phyloP scores from a whole-genome alignment of 257 asterid species.

The Lycium barbarum region DNA sequence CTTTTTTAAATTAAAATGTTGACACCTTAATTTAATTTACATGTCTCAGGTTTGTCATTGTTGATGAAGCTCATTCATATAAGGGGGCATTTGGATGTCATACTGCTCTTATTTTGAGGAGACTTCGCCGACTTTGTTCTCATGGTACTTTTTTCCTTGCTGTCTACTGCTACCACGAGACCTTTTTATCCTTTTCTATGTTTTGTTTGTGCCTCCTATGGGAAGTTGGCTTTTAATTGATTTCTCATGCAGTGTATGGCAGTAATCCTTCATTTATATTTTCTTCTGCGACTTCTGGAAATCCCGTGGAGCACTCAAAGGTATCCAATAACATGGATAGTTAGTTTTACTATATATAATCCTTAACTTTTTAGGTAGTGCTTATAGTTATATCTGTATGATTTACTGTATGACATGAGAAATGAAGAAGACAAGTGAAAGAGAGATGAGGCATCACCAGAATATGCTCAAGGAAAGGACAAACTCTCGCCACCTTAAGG shows the following conservation, averaged over 20 bases:
- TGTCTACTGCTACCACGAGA: slow-evolving; percentile 15
- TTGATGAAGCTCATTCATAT: slow-evolving; percentile 94
- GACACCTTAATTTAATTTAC: slow-evolving; percentile 20
- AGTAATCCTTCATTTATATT: slow-evolving; percentile 89
- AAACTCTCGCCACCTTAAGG: not conserved
- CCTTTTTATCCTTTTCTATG: slow-evolving; percentile 33
- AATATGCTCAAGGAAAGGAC: not conserved
- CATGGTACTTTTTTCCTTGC: slow-evolving; percentile 58
- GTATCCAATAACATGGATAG: slow-evolving; percentile 50
- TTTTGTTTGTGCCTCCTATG: slow-evolving; percentile 22
- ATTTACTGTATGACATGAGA: not conserved
- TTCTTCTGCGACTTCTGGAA: slow-evolving; percentile 96
- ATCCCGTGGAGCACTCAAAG: slow-evolving; percentile 92
- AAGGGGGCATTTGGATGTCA: slow-evolving; percentile 97
- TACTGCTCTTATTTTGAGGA: slow-evolving; percentile 85
- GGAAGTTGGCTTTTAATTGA: slow-evolving; percentile 40
- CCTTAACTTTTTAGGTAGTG: slow-evolving; percentile 9
- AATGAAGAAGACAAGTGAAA: slow-evolving; percentile 10
- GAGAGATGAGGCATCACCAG: not conserved
- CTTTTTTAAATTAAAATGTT: slow-evolving; percentile 14
- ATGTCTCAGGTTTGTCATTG: slow-evolving; percentile 66
- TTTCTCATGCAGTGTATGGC: slow-evolving; percentile 78
- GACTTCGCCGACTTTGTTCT: slow-evolving; percentile 92
- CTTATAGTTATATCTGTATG: not conserved
- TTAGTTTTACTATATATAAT: not conserved